Conservation (phyloP, 2,329 filamentous ascomycete species). For the Clonostachys byssicola region DNA sequence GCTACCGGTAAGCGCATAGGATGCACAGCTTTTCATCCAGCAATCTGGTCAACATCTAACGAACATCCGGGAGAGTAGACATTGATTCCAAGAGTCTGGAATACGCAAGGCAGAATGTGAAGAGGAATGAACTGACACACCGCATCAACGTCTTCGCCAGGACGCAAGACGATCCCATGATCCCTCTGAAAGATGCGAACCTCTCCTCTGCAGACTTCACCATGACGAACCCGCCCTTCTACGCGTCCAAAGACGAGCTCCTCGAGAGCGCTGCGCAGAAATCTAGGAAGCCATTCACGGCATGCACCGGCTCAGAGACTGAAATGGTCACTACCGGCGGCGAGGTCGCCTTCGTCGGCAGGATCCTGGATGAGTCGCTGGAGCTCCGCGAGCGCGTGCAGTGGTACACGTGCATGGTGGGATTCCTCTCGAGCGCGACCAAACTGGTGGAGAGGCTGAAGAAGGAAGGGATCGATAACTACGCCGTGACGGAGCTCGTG, state of each 20-base stretch:
- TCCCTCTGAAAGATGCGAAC: slow-evolving; percentile 56
- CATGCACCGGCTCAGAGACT: slow-evolving; percentile 69
- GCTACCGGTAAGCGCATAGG: slow-evolving; percentile 44
- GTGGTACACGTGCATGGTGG: slow-evolving; percentile 93
- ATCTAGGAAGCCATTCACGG: slow-evolving; percentile 61
- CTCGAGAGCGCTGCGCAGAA: slow-evolving; percentile 61
- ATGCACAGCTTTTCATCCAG: no score
- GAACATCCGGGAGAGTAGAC: slow-evolving; percentile 38
- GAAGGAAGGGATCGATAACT: slow-evolving; percentile 63
- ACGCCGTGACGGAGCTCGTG: slow-evolving; percentile 74
- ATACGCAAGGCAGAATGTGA: slow-evolving; percentile 65
- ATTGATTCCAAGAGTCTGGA: slow-evolving; percentile 68
- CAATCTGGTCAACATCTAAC: no score
- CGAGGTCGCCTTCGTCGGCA: slow-evolving; percentile 69
- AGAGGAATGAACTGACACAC: slow-evolving; percentile 56
- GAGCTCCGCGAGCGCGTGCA: slow-evolving; percentile 54
- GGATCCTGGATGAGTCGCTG: slow-evolving; percentile 68
- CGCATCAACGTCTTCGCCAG: slow-evolving; percentile 63
- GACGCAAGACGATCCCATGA: slow-evolving; percentile 43
- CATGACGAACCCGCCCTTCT: slow-evolving; percentile 96
- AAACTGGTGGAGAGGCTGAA: slow-evolving; percentile 56
- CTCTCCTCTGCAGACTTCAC: slow-evolving; percentile 65
- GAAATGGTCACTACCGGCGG: slow-evolving; percentile 87
- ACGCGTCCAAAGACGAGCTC: slow-evolving; percentile 70
- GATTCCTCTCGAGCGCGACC: slow-evolving; percentile 69